Evolutionary conservation across 2,329 filamentous ascomycete species (phyloP).

Genomic region (Remersonia thermophila): DNA sequence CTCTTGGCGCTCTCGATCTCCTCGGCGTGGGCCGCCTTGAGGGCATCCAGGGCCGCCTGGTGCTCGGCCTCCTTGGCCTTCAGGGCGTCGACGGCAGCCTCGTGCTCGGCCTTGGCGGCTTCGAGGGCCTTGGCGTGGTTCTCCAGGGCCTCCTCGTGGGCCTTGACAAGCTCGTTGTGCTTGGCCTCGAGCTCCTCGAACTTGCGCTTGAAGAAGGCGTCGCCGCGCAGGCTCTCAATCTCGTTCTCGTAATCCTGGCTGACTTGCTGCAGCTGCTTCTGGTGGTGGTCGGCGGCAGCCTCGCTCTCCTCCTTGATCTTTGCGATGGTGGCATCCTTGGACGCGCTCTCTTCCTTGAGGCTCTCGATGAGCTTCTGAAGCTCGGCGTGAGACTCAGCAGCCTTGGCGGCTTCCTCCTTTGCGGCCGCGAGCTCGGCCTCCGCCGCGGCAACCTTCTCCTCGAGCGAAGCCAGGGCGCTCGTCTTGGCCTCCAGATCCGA

Average conservation of each 20-base stretch:
- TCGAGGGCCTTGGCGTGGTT: slow-evolving; percentile 31
- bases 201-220: slow-evolving; percentile 52
- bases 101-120: slow-evolving; percentile 31
- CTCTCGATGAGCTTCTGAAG: slow-evolving; percentile 37
- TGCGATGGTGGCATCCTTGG: slow-evolving; percentile 36
- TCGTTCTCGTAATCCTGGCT: slow-evolving; percentile 52
- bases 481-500: slow-evolving; percentile 32
- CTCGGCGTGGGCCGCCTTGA: slow-evolving; percentile 45
- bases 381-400: slow-evolving; percentile 34
- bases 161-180: slow-evolving; percentile 35
- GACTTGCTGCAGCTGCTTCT: slow-evolving; percentile 44
- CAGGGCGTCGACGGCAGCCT: slow-evolving; percentile 32
- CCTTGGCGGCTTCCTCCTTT: slow-evolving; percentile 29
- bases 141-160: slow-evolving; percentile 24
- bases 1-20: slow-evolving; percentile 46
- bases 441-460: slow-evolving; percentile 28
- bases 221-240: slow-evolving; percentile 49
- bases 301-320: slow-evolving; percentile 38
- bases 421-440: slow-evolving; percentile 35
- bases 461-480: slow-evolving; percentile 27
- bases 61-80: slow-evolving; percentile 40
- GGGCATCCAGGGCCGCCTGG: slow-evolving; percentile 40
- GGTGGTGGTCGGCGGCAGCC: slow-evolving; percentile 34
- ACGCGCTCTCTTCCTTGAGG: slow-evolving; percentile 21
- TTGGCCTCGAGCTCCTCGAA: slow-evolving; percentile 48